These are phyloP conservation scores for Hypoxylon lenormandii DNA, from an alignment of 495 filamentous ascomycete species.

Conservation along the genomic window DNA sequence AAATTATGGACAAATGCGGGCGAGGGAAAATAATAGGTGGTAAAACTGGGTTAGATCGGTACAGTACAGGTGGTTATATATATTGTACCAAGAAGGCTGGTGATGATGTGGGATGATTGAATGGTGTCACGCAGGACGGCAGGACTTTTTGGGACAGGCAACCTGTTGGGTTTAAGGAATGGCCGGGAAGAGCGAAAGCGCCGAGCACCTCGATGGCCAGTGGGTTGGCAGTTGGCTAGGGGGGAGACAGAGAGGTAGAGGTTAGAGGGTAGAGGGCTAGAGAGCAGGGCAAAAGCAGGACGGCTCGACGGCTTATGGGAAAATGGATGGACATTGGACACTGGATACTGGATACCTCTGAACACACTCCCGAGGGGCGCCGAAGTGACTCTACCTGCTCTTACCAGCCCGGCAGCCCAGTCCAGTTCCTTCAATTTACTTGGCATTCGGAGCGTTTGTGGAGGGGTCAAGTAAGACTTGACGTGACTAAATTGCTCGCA, in stretches of 20 bases:
- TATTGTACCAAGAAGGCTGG: slow-evolving; percentile 32
- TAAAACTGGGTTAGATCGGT: slow-evolving; percentile 3
- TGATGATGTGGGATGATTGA: slow-evolving; percentile 46
- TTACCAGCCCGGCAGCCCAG: slow-evolving; percentile 30
- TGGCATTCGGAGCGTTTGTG: slow-evolving; percentile 43
- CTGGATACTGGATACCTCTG: too few relatives aligned
- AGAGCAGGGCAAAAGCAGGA: too few relatives aligned
- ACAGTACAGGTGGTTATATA: slow-evolving; percentile 26
- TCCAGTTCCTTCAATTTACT: slow-evolving; percentile 27
- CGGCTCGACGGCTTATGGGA: not conserved
- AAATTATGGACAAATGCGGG: not conserved
- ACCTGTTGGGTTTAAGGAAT: slow-evolving; percentile 33
- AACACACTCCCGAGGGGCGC: slow-evolving; percentile 40
- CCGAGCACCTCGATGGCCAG: not conserved
- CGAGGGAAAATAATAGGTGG: not conserved
- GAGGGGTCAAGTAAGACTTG: slow-evolving; percentile 36
- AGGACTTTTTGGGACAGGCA: slow-evolving; percentile 16
- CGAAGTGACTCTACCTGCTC: slow-evolving; percentile 43
- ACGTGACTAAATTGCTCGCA: slow-evolving; percentile 32
- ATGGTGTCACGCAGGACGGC: slow-evolving; percentile 42
- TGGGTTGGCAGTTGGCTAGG: too few relatives aligned
- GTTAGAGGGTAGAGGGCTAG: slow-evolving; percentile 13
- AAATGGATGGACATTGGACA: not conserved
- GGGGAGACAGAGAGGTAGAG: slow-evolving; percentile 16
- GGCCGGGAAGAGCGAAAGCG: slow-evolving; percentile 36